Evolutionary conservation across 129 eudicot genomes (phyloP), one percentile per base, ranked within the genome.

Genomic region (Rutidosis leptorrhynchoides): DNA sequence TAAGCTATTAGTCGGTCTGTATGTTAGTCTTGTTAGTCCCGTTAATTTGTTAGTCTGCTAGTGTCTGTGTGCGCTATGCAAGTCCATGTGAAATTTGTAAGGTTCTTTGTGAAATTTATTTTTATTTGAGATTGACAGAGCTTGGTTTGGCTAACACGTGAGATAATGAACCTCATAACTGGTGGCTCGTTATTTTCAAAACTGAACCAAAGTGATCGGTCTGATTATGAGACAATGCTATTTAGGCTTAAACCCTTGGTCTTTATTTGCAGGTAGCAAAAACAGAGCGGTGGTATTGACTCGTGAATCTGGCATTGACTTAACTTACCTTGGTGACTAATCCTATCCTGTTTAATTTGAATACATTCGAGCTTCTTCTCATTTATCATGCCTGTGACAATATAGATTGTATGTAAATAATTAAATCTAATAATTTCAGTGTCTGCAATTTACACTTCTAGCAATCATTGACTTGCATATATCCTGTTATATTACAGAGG

Each of bases 31-130:
- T n/a, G n/a, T n/a, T n/a, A n/a, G n/a, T n/a, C n/a, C n/a, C n/a
- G n/a, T n/a, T n/a, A n/a, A n/a, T n/a, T n/a, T n/a, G n/a, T n/a
- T n/a, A n/a, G n/a, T n/a, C n/a, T n/a, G n/a, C n/a, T n/a, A n/a
- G n/a, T n/a, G n/a, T n/a, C n/a, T n/a, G n/a, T n/a, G n/a, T n/a
- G n/a, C n/a, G n/a, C n/a, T n/a, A n/a, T n/a, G n/a, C n/a, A n/a
- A n/a, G n/a, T n/a, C 95, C 95, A 0, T 90, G 72, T 63, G 95
- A 95, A 74, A 90, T 90, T 69, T 90, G 97, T 75, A 93, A 90
- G 97, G 97, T 83, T 40, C 51, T 65, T 66, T 52, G 30, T 11
- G 67, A 2, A 30, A 43, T 9, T n/a, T 14, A 5, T 56, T 25
- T 57, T 11, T n/a, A 59, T 22, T 30, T 59, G n/a, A n/a, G n/a